A percentile compares a stretch with the other conserved stretches of the same genome.
Evolutionary conservation across 2,329 filamentous ascomycete species (phyloP).

Genomic region (Harringtonia aguacate): DNA sequence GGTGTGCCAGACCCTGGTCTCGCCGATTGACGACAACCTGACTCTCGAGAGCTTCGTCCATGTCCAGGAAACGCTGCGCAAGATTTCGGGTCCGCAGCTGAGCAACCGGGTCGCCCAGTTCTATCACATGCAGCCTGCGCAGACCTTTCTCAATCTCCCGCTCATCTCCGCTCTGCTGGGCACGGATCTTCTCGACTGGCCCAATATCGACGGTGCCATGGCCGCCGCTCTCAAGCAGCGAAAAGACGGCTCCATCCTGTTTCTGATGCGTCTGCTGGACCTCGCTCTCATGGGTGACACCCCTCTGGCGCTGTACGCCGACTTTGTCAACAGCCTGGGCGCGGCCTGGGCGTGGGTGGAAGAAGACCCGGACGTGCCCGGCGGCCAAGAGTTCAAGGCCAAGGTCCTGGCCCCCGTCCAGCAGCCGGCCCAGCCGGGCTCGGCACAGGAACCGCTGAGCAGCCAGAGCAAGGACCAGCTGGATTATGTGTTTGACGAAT

Average conservation of each 20-base stretch:
- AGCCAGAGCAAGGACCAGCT: slow-evolving; percentile 66
- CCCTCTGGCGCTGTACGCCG: slow-evolving; percentile 68
- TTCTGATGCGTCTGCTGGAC: slow-evolving; percentile 71
- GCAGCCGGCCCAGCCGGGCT: slow-evolving; percentile 30
- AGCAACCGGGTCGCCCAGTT: slow-evolving; percentile 43
- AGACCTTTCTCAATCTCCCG: slow-evolving; percentile 45
- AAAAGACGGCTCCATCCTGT: slow-evolving; percentile 62
- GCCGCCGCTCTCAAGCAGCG: slow-evolving; percentile 61
- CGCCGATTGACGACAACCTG: slow-evolving; percentile 38
- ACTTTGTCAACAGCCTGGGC: slow-evolving; percentile 76
- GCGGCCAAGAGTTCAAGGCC: slow-evolving; percentile 61
- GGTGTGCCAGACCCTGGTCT: slow-evolving; percentile 46
- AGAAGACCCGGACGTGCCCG: slow-evolving; percentile 55
- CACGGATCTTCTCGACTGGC: slow-evolving; percentile 52
- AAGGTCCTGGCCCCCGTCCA: slow-evolving; percentile 37
- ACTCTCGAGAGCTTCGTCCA: slow-evolving; percentile 52
- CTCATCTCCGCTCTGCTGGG: slow-evolving; percentile 46
- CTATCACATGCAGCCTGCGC: slow-evolving; percentile 46
- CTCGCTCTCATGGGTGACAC: slow-evolving; percentile 68
- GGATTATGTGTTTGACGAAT: slow-evolving; percentile 94
- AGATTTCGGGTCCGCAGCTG: slow-evolving; percentile 44
- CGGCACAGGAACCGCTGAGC: slow-evolving; percentile 36
- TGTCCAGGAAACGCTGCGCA: slow-evolving; percentile 48
- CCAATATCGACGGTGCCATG: slow-evolving; percentile 58
- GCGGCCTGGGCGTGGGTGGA: slow-evolving; percentile 71